Base-by-base conservation (phyloP, 1,284 basidiomycete genomes). In the Sporisorium exsertum region DNA sequence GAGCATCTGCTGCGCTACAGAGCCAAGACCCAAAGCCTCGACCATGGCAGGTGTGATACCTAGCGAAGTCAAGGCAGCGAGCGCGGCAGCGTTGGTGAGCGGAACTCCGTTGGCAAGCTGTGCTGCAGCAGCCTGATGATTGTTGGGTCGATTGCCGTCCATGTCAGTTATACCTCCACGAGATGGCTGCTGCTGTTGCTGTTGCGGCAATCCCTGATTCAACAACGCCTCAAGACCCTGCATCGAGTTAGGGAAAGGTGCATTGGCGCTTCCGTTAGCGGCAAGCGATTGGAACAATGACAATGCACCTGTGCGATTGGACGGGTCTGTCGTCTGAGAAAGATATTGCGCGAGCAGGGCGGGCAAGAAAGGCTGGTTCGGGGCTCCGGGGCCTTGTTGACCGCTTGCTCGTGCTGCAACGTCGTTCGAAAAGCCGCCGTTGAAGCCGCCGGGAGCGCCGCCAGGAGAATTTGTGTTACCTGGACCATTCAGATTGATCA, bases 261-360 rank as follows among this genome's bases (percentile, higher is more conserved):
- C 60, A n/a, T 58, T 61, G 16, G 59, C 53, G 24, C 46, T 47
- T 5, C 57, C 64, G 42, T 59, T 66, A 24, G 64, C 60, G 29
- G 64, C 60, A 12, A 74, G 53, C 2, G 72, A 75, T 53, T 70
- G 67, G 50, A 75, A 70, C 2, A 75, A 60, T 33, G 60, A 70
- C 22, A 75, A 51, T 20, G 72, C 60, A 13, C 72, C 67, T n/a
- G 50, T 40, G 16, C 72, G 67, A 29, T 56, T 60, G 7, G 72
- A 51, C 0, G 58, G 47, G 35, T 70, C 67, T 16, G 56, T 55
- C 3, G 60, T 40, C 15, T 74, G 77, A 40, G 73, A 76, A 22
- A 77, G 68, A 20, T 76, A 75, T 49, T 76, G 77, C 13, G 64
- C 71, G 5, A 74, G 71, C 47, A 80, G 65, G 10, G 64, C 69